Conservation (phyloP, 768 basidiomycete genomes). For the Filobasidium floriforme region DNA sequence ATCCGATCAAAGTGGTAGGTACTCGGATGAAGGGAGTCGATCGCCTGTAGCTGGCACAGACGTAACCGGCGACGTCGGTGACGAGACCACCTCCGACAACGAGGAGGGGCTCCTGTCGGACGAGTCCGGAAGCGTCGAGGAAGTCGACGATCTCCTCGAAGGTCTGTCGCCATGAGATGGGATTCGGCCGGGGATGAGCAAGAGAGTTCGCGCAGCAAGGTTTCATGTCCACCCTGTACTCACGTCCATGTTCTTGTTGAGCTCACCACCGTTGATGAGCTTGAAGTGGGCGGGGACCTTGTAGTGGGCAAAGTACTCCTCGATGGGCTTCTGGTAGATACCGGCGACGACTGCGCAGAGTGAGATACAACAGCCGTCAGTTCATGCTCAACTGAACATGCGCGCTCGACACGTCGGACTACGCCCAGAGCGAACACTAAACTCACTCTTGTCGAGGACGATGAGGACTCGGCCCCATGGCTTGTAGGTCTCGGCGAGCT, state of each 20-base stretch:
- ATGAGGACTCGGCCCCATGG: conserved; percentile 44
- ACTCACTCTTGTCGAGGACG: conserved; percentile 44
- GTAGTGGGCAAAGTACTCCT: conserved; percentile 43
- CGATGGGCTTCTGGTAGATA: conserved; percentile 39
- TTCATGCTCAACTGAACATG: not conserved
- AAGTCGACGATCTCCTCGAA: conserved; percentile 46
- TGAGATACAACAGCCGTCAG: not conserved
- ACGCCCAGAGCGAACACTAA: too few relatives aligned
- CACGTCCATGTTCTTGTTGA: conserved; percentile 46
- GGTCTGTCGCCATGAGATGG: conserved; percentile 25
- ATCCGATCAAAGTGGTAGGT: conserved; percentile 45
- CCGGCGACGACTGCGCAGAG: conserved; percentile 32
- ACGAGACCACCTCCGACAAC: conserved; percentile 45
- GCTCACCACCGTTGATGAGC: conserved; percentile 45
- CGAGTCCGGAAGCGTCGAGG: conserved; percentile 45
- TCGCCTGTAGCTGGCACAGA: conserved; percentile 44
- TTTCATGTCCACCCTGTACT: conserved; percentile 14
- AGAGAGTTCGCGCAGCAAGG: too few relatives aligned
- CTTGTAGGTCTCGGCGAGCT: conserved; percentile 43
- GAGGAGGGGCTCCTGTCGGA: conserved; percentile 46
- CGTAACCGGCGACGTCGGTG: conserved; percentile 43
- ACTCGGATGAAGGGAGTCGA: conserved; percentile 44
- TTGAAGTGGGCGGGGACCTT: conserved; percentile 42
- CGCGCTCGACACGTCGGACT: not conserved
- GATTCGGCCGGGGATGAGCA: too few relatives aligned